Percentiles rank a stretch among this genome's conserved stretches.
phyloP scores from a whole-genome alignment of 257 asterid species.

The Eucommia ulmoides region DNA sequence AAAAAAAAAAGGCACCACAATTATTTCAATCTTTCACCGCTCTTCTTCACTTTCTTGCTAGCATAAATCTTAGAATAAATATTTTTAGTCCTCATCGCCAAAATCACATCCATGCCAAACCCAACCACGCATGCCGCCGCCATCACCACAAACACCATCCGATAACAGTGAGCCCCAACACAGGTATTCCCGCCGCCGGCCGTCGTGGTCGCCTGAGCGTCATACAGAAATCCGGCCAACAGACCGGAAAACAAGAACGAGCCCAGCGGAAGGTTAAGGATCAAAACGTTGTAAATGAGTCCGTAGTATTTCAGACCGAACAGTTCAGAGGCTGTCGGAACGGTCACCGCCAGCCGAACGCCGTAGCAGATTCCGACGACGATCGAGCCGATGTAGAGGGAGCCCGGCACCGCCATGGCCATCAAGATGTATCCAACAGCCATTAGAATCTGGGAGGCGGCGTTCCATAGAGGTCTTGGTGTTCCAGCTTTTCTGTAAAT shows the following conservation, averaged over 20 bases:
- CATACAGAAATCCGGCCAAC: slow-evolving; percentile 31
- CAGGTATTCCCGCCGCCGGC: slow-evolving; percentile 24
- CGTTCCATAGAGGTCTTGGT: slow-evolving; percentile 75
- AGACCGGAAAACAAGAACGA: slow-evolving; percentile 42
- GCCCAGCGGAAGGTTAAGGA: slow-evolving; percentile 34
- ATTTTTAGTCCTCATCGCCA: slow-evolving; percentile 21
- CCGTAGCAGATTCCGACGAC: slow-evolving; percentile 44
- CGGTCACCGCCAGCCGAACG: slow-evolving; percentile 31
- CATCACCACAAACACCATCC: slow-evolving; percentile 37
- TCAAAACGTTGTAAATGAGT: slow-evolving; percentile 28
- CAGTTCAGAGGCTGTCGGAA: slow-evolving; percentile 35
- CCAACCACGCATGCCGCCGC: slow-evolving; percentile 8
- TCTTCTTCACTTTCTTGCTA: no score
- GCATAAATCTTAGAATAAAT: slow-evolving; percentile 23
- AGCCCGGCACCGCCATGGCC: slow-evolving; percentile 59
- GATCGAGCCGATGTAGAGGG: slow-evolving; percentile 55
- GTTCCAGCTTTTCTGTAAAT: slow-evolving; percentile 38
- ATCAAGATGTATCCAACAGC: slow-evolving; percentile 41
- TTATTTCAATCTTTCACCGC: no score
- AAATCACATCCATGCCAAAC: slow-evolving; percentile 21
- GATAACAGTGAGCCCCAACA: slow-evolving; percentile 14
- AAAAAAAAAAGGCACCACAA: no score
- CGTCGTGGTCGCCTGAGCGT: slow-evolving; percentile 20
- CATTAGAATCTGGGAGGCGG: slow-evolving; percentile 64
- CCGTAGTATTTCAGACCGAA: slow-evolving; percentile 39